Conservation (phyloP, 768 basidiomycete species). For the Pleurotus tuber-regium region DNA sequence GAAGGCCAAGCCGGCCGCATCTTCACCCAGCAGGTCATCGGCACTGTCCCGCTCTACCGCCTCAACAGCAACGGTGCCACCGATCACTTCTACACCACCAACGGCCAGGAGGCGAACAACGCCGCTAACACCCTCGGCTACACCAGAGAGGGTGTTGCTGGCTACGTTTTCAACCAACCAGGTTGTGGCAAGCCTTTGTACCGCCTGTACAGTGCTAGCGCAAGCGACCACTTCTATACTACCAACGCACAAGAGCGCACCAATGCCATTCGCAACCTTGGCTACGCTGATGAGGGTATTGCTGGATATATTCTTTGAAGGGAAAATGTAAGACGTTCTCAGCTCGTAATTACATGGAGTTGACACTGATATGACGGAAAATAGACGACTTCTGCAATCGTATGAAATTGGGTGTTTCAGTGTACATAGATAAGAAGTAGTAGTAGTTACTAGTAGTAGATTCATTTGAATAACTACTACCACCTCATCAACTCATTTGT, state of each 20-base stretch:
- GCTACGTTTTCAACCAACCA: conserved; percentile 9
- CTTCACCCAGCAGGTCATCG: not conserved
- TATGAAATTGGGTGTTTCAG: no score
- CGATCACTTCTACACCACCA: conserved; percentile 9
- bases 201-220: conserved; percentile 4
- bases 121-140: conserved; percentile 6
- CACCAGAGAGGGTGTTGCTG: conserved; percentile 11
- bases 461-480: not conserved
- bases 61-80: not conserved
- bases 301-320: conserved; percentile 9
- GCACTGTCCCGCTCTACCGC: conserved; percentile 1
- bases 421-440: no score
- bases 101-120: not conserved
- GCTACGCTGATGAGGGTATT: conserved; percentile 12
- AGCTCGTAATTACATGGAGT: not conserved
- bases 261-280: conserved; percentile 3
- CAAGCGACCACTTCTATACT: conserved; percentile 11
- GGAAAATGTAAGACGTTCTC: not conserved
- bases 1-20: conserved; percentile 8
- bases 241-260: conserved; percentile 2
- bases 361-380: not conserved
- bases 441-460: not conserved
- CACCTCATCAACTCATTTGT: not conserved
- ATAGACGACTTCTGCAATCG: not conserved
- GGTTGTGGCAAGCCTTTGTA: conserved; percentile 5